Conservation (phyloP, 257 asterid species). For the Solanum clarkiae region DNA sequence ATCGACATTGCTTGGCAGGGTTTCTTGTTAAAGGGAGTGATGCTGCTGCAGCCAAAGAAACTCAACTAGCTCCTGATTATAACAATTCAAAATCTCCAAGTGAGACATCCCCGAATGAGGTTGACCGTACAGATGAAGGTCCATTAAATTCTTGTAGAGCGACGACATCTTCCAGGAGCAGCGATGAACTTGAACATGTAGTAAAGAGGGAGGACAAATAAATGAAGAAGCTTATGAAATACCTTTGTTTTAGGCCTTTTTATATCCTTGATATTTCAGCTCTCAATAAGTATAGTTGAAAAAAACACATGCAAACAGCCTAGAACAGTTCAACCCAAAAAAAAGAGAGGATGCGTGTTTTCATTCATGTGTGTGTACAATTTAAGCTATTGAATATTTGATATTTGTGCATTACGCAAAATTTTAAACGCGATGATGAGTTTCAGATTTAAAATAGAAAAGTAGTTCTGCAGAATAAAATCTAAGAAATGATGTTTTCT, state of each 20-base stretch:
- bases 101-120: neutral
- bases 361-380: neutral
- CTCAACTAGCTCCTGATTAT: neutral
- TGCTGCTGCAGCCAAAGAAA: neutral
- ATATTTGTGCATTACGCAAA: neutral
- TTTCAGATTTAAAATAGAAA: neutral
- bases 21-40: constrained; percentile 5
- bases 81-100: neutral
- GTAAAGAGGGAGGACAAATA: constrained; percentile 17
- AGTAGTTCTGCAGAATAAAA: neutral
- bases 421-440: neutral
- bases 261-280: constrained; percentile 1
- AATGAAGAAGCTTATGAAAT: constrained; percentile 28
- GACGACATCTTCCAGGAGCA: constrained; percentile 5
- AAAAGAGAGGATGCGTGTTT: neutral
- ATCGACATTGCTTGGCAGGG: neutral
- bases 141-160: neutral
- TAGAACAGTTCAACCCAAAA: neutral
- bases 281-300: neutral
- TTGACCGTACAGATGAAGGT: constrained; percentile 17
- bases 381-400: neutral
- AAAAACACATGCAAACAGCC: neutral
- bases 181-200: neutral
- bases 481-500: neutral
- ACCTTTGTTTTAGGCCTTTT: constrained; percentile 41